A percentile compares a stretch with the other conserved stretches of the same genome.
These are phyloP conservation scores for Rhizopus sp. DNA, from an alignment of 371 early-diverging fungal species.

Conservation along the genomic window DNA sequence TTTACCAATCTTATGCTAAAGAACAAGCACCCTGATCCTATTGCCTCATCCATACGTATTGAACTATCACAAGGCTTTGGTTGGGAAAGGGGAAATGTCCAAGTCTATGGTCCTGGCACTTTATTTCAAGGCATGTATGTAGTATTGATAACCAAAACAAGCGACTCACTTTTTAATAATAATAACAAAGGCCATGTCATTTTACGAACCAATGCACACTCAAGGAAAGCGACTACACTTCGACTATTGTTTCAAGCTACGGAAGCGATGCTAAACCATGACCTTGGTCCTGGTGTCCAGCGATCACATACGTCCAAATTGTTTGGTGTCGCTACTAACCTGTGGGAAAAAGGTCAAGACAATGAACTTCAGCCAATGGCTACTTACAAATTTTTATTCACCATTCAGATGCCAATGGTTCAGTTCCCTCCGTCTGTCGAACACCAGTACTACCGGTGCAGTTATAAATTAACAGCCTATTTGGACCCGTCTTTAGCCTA, in stretches of 20 bases:
- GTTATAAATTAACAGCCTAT: conserved; percentile 9
- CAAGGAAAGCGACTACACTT: conserved; percentile 5
- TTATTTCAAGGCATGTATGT: conserved; percentile 10
- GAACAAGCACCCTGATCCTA: not conserved
- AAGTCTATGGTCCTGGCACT: conserved; percentile 9
- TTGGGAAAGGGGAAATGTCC: conserved; percentile 3
- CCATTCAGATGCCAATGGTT: conserved; percentile 21
- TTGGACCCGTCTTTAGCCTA: conserved; percentile 5
- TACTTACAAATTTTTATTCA: conserved; percentile 14
- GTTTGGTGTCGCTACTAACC: conserved; percentile 2
- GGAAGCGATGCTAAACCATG: conserved; percentile 9
- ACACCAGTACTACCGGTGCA: conserved; percentile 8
- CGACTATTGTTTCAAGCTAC: conserved; percentile 6
- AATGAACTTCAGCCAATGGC: not conserved
- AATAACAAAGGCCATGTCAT: conserved; percentile 6
- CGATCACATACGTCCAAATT: conserved; percentile 4
- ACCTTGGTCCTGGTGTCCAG: conserved; percentile 10
- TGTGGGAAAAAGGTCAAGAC: conserved; percentile 4
- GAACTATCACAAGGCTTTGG: conserved; percentile 9
- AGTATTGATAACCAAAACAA: not conserved
- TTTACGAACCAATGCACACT: conserved; percentile 5
- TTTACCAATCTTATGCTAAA: not conserved
- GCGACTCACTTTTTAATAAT: not conserved
- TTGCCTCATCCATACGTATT: conserved; percentile 2
- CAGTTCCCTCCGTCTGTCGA: conserved; percentile 24